Percentiles rank a stretch among this genome's conserved stretches.
These are phyloP conservation scores for Pleurotus tuber-regium DNA, from an alignment of 768 basidiomycete genomes.

Conservation along the genomic window DNA sequence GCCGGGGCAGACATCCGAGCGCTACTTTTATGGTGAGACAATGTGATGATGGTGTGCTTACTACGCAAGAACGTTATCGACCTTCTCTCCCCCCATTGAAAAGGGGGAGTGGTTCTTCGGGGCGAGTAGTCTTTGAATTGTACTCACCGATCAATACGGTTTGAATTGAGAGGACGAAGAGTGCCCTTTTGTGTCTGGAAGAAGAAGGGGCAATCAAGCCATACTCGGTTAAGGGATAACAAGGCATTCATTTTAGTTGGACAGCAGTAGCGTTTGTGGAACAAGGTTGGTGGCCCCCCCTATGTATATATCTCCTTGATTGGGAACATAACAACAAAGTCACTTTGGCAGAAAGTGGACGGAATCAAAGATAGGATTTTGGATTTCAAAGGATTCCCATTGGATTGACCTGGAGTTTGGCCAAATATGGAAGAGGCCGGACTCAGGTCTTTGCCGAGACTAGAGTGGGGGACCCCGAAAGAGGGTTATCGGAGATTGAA, in stretches of 20 bases:
- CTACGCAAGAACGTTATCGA: background rate
- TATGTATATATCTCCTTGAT: background rate
- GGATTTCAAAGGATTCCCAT: too few relatives aligned
- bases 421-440: background rate
- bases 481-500: slow-evolving; percentile 1
- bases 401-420: too few relatives aligned
- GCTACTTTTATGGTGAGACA: too few relatives aligned
- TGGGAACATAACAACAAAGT: too few relatives aligned
- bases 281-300: too few relatives aligned
- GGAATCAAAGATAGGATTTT: too few relatives aligned
- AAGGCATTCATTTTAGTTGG: too few relatives aligned
- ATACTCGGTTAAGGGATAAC: background rate
- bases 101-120: background rate
- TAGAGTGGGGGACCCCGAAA: background rate
- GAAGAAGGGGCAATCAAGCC: background rate
- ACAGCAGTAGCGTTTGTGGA: background rate
- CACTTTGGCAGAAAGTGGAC: too few relatives aligned
- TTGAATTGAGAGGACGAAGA: too few relatives aligned
- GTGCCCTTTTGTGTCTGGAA: too few relatives aligned
- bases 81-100: background rate
- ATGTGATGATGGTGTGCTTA: background rate
- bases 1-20: background rate
- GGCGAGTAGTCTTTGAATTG: too few relatives aligned
- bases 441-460: background rate
- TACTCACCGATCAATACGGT: background rate